Conservation (phyloP, 768 basidiomycete species). For the Pisolithus orientalis region DNA sequence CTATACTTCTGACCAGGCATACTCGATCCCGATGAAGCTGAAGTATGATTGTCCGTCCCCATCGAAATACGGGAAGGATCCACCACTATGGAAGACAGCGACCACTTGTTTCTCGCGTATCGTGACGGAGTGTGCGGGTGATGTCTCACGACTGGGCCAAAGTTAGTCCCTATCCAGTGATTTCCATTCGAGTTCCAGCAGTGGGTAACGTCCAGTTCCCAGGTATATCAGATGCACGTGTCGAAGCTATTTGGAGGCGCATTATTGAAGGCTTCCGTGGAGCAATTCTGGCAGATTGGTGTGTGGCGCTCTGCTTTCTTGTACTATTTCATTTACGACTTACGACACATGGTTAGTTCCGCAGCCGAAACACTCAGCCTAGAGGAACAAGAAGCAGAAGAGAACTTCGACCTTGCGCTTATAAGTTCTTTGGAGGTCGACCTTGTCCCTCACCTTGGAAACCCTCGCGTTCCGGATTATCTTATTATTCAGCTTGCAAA, state of each 20-base stretch:
- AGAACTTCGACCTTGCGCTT: conserved; percentile 81
- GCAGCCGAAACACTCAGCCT: conserved; percentile 49
- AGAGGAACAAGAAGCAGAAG: conserved; percentile 67
- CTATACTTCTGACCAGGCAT: conserved; percentile 46
- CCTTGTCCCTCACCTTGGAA: conserved; percentile 71
- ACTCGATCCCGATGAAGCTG: conserved; percentile 85
- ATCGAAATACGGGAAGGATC: conserved; percentile 81
- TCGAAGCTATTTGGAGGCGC: conserved; percentile 84
- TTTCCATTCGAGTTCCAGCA: background rate
- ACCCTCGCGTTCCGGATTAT: conserved; percentile 60
- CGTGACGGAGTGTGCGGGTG: conserved; percentile 57
- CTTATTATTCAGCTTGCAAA: conserved; percentile 63
- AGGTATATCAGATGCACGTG: conserved; percentile 56
- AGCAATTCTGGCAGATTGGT: conserved; percentile 84
- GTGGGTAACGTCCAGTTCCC: background rate
- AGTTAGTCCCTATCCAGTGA: conserved; percentile 31
- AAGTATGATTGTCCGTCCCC: conserved; percentile 93
- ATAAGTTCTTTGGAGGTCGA: conserved; percentile 74
- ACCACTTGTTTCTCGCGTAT: conserved; percentile 69
- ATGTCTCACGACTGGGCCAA: conserved; percentile 44
- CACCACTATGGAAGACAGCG: conserved; percentile 94
- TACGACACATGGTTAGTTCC: conserved; percentile 36
- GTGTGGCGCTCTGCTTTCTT: conserved; percentile 17
- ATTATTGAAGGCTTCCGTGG: conserved; percentile 77
- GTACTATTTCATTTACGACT: background rate